Base-by-base conservation (phyloP, 169 alveolate genomes). In the Sarcocystis neurona region DNA sequence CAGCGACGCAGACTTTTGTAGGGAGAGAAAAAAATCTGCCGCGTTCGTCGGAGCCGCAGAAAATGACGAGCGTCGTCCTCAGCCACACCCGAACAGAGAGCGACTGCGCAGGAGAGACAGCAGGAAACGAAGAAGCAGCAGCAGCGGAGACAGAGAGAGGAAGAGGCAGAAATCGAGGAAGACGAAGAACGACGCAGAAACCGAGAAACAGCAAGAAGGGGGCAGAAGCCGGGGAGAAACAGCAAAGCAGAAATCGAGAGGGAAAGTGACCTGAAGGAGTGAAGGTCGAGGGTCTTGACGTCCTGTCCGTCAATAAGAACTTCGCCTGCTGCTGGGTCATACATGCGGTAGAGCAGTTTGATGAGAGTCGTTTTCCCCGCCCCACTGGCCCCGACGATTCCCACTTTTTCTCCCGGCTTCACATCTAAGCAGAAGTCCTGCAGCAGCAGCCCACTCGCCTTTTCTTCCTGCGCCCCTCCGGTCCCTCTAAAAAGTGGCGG, bases 281-380 rank as follows among this genome's bases (percentile, higher is more conserved):
- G 20, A 53, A 72, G 70, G 30, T 72, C 47, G 27, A 90, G 70
- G 32, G 74, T 60, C 50, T 32, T 72, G 34, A 90, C 86, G 79
- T 90, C 84, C 66, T 85, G 89, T 30, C 79, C 89, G 79, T 90
- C 89, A 23, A 90, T 75, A 4, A 43, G 58, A 34, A 85, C 72
- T n/a, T 46, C 50, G 37, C 91, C 93, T 32, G 46, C 32, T 2
- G 48, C 37, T 23, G 88, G 92, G 68, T 88, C 96, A 37, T 91
- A 93, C 12, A 93, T 44, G 46, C 94, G 95, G 8, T 92, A 56
- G 93, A 96, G 91, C 60, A 95, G 96, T 34, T 97, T 97, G 43
- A 97, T 80, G 20, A 97, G 75, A 5, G 99, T 94, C 30, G 93
- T 91, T 89, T 97, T 96, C 34, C 98, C 98, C 46, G 96, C 87